phyloP scores from a whole-genome alignment of 805 yeast species.

The Priceomyces fermenticarens region DNA sequence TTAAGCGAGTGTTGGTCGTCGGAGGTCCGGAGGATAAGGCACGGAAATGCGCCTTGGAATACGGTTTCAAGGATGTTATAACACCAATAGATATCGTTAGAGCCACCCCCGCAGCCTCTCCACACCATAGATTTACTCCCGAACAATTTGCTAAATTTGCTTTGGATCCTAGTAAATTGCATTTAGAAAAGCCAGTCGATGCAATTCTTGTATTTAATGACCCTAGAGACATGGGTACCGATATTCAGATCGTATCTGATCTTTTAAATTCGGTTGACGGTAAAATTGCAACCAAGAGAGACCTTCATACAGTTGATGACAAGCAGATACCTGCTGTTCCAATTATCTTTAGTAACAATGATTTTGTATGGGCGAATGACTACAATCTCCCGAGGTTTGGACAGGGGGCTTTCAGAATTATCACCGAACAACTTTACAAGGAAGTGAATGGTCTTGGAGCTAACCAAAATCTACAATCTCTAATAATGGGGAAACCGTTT shows the following conservation, averaged over 20 bases:
- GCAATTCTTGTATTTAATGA: constrained; percentile 84
- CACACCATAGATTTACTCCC: constrained; percentile 56
- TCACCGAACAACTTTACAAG: constrained; percentile 57
- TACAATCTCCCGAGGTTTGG: constrained; percentile 79
- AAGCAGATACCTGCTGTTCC: constrained; percentile 56
- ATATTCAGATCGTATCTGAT: constrained; percentile 74
- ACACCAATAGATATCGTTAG: constrained; percentile 70
- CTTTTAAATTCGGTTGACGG: constrained; percentile 64
- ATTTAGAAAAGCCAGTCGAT: constrained; percentile 49
- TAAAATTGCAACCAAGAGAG: constrained; percentile 56
- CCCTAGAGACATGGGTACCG: constrained; percentile 86
- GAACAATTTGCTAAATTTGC: constrained; percentile 46
- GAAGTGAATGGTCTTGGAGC: constrained; percentile 46
- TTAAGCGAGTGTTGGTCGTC: constrained; percentile 67
- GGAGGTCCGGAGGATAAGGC: constrained; percentile 77
- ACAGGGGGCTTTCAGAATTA: constrained; percentile 79
- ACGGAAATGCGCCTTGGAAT: constrained; percentile 67
- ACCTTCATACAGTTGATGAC: constrained; percentile 9
- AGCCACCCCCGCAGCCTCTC: constrained; percentile 59
- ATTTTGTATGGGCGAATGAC: constrained; percentile 84
- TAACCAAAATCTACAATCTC: constrained; percentile 41
- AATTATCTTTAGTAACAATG: constrained; percentile 77
- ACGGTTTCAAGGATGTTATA: constrained; percentile 76
- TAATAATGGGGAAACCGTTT: constrained; percentile 80
- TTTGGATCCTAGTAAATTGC: constrained; percentile 22